Base-by-base conservation (phyloP, 805 yeast species). In the Yamadazyma endophytica region DNA sequence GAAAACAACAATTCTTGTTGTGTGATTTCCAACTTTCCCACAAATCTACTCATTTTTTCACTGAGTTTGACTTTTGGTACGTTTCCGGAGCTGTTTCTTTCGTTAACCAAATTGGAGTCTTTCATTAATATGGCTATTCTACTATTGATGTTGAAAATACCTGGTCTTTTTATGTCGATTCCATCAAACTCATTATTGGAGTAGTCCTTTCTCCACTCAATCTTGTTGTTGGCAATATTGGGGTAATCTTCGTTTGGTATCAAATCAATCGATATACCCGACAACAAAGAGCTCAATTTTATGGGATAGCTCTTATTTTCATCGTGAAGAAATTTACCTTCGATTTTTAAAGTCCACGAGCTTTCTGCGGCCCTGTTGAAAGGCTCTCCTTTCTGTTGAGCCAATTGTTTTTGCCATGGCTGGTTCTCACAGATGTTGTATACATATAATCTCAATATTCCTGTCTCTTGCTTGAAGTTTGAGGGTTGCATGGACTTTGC, bases 201-300 rank as follows among this genome's bases (percentile, higher is more conserved):
- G 20, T 9, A 26, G 36, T 79, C 82, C 43, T 82, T 89, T 56
- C 88, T 89, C 98, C 98, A 92, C 56, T 92, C 97, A 26, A 90
- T 76, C 9, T 82, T 59, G 15, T 46, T 39, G 32, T 49, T 49
- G 32, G 51, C 58, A 30, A 60, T 43, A 18, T 49, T 43, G 21
- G 65, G 64, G 42, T 64, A 61, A 44, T 61, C 61, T n/a, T 50
- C 54, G 42, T 58, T 62, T 24, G 64, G 62, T 13, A 61, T 43
- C 30, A 90, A 65, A 50, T 92, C 97, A 9, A 92, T 81, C 1
- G 94, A 80, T 15, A 92, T 74, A 12, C 90, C 89, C 6, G 89
- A 79, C 45, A 92, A 68, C 47, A 86, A 85, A 2, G 89, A 71
- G 40, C 88, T 80, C 58, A 89, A 84, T 44, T 81, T 79, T 18